phyloP scores from a whole-genome alignment of 257 asterid genomes.

The Cordia subcordata region DNA sequence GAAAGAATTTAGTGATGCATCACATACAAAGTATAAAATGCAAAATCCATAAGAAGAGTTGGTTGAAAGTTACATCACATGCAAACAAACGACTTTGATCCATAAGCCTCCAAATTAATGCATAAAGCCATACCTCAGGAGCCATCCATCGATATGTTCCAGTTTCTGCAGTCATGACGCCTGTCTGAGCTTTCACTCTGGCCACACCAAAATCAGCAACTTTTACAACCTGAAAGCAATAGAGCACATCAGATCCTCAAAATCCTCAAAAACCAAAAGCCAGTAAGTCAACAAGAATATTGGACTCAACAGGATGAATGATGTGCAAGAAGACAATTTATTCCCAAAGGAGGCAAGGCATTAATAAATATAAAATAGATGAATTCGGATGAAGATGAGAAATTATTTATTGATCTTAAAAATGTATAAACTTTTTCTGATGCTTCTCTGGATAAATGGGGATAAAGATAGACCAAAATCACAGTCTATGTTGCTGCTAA shows the following conservation, averaged over 20 bases:
- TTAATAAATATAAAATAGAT: too few relatives aligned
- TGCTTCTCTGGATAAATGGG: not conserved
- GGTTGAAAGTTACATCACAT: not conserved
- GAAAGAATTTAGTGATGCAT: not conserved
- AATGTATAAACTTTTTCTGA: too few relatives aligned
- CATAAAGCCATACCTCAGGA: conserved; percentile 79
- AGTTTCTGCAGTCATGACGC: conserved; percentile 99
- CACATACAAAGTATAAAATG: not conserved
- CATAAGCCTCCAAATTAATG: conserved; percentile 7
- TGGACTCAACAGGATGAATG: too few relatives aligned
- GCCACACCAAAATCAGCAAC: conserved; percentile 99
- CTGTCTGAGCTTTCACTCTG: conserved; percentile 90
- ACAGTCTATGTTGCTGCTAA: not conserved
- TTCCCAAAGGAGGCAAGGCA: too few relatives aligned
- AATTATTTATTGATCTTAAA: too few relatives aligned
- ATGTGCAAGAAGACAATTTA: too few relatives aligned
- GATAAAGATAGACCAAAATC: not conserved
- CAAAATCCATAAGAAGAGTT: conserved; percentile 6
- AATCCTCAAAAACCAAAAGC: not conserved
- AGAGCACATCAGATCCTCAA: not conserved
- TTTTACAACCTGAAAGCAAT: conserved; percentile 68
- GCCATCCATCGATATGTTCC: conserved; percentile 99
- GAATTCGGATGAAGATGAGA: too few relatives aligned
- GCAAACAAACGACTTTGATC: not conserved
- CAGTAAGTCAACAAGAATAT: not conserved